A percentile compares a stretch with the other conserved stretches of the same genome.
Evolutionary conservation across 371 early-diverging fungal species (phyloP).

Genomic region (Nematocida ausubeli): DNA sequence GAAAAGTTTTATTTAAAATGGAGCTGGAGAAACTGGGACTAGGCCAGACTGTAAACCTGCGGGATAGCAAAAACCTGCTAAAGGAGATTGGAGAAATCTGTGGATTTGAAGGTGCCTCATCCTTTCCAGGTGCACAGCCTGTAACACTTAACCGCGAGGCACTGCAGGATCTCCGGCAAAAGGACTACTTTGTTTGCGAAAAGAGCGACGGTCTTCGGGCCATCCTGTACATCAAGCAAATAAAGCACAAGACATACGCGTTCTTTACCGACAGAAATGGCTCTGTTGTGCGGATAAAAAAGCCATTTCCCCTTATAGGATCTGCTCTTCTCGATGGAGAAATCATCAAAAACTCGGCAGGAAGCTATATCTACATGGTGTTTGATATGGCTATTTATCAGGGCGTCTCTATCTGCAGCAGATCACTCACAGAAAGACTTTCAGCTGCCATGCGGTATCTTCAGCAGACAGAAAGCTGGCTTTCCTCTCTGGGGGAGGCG

Average conservation of each 20-base stretch:
- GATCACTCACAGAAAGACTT: slow-evolving; percentile 60
- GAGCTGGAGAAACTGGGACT: slow-evolving; percentile 4
- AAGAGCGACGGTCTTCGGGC: slow-evolving; percentile 91
- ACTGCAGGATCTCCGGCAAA: slow-evolving; percentile 72
- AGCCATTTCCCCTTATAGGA: slow-evolving; percentile 2
- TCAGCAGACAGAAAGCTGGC: slow-evolving; percentile 10
- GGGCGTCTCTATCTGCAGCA: slow-evolving; percentile 8
- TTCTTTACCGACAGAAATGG: slow-evolving; percentile 67
- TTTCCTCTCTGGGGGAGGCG: neutral
- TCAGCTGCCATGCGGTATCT: slow-evolving; percentile 54
- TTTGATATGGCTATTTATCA: slow-evolving; percentile 66
- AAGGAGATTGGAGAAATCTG: slow-evolving; percentile 32
- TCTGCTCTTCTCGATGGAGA: slow-evolving; percentile 67
- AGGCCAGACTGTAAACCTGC: neutral
- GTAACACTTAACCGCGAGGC: slow-evolving; percentile 75
- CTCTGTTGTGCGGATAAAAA: slow-evolving; percentile 43
- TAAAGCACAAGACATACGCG: slow-evolving; percentile 10
- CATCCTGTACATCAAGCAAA: slow-evolving; percentile 69
- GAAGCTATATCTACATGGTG: slow-evolving; percentile 47
- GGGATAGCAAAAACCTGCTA: slow-evolving; percentile 18
- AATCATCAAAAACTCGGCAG: slow-evolving; percentile 40
- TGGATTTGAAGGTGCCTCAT: neutral
- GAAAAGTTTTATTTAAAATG: slow-evolving; percentile 49
- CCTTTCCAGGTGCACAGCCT: slow-evolving; percentile 86
- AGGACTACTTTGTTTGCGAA: slow-evolving; percentile 87